Conservation (phyloP, 768 basidiomycete species). For the Coprinellus micaceus region DNA sequence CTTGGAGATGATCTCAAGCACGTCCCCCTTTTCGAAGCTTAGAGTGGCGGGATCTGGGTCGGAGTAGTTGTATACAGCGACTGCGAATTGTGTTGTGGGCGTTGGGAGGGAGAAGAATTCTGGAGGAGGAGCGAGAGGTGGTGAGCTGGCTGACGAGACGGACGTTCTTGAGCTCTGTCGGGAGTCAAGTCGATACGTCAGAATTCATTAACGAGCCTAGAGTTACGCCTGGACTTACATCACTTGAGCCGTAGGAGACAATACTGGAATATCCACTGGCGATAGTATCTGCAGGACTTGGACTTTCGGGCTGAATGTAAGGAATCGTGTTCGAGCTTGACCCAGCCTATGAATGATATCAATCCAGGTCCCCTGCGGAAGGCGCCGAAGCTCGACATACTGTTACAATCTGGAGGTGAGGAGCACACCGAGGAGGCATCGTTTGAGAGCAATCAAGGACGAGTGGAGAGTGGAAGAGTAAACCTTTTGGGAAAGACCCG, state of each 20-base stretch:
- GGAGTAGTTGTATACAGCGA: slow-evolving; percentile 1
- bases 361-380: background rate
- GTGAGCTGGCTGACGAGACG: background rate
- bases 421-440: too few species aligned
- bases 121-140: background rate
- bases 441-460: too few species aligned
- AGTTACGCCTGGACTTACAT: background rate
- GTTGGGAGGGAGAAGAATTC: slow-evolving; percentile 6
- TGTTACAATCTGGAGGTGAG: too few species aligned
- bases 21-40: slow-evolving; percentile 3
- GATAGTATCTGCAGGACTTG: slow-evolving; percentile 10
- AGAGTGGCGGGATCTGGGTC: slow-evolving; percentile 8
- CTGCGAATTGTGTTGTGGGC: slow-evolving; percentile 5
- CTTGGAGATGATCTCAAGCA: slow-evolving; percentile 4
- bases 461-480: too few species aligned
- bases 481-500: too few species aligned
- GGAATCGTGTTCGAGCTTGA: too few species aligned
- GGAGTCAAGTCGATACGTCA: background rate
- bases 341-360: background rate
- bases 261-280: slow-evolving; percentile 9
- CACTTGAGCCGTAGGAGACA: background rate
- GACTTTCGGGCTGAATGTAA: background rate
- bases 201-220: background rate
- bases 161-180: background rate
- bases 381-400: too few species aligned